phyloP scores from a whole-genome alignment of 2,329 filamentous ascomycete genomes.

The Epicoccum sorghinum region DNA sequence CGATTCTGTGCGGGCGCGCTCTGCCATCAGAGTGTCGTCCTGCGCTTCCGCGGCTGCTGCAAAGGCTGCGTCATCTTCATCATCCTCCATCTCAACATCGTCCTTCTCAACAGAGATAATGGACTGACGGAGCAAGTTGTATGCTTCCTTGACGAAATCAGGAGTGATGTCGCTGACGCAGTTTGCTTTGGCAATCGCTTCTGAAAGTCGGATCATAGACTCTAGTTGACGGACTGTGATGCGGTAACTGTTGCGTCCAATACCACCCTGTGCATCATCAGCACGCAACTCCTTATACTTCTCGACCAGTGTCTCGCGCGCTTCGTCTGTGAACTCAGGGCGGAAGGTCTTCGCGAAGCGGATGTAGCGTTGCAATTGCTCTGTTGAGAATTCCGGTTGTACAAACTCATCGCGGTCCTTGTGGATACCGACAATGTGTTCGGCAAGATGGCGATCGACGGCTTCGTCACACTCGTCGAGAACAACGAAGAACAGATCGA shows the following conservation, averaged over 20 bases:
- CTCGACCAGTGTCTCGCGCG: constrained; percentile 81
- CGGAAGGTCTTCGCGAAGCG: constrained; percentile 94
- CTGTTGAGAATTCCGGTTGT: constrained; percentile 91
- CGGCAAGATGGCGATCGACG: constrained; percentile 86
- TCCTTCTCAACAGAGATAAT: constrained; percentile 99
- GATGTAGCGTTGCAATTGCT: constrained; percentile 96
- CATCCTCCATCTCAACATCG: constrained; percentile 90
- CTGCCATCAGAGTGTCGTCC: constrained; percentile 46
- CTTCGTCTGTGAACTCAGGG: constrained; percentile 87
- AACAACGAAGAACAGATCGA: constrained; percentile 98
- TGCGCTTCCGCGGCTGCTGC: constrained; percentile 58
- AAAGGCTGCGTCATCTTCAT: constrained; percentile 67
- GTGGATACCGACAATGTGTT: constrained; percentile 94
- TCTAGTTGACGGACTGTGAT: constrained; percentile 97
- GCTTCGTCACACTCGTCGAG: constrained; percentile 95
- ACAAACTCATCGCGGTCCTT: constrained; percentile 91
- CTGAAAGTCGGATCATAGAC: constrained; percentile 90
- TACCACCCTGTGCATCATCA: constrained; percentile 91
- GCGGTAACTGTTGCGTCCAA: constrained; percentile 93
- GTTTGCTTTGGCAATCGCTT: constrained; percentile 98
- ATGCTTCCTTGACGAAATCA: constrained; percentile 89
- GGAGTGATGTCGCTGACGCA: constrained; percentile 89
- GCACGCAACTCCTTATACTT: constrained; percentile 95
- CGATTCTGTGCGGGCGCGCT: constrained; percentile 39
- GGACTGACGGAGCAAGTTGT: constrained; percentile 86